Evolutionary conservation across 345 rosid genomes (phyloP), one percentile per base, ranked within the genome.

Genomic region (Salix viminalis): DNA sequence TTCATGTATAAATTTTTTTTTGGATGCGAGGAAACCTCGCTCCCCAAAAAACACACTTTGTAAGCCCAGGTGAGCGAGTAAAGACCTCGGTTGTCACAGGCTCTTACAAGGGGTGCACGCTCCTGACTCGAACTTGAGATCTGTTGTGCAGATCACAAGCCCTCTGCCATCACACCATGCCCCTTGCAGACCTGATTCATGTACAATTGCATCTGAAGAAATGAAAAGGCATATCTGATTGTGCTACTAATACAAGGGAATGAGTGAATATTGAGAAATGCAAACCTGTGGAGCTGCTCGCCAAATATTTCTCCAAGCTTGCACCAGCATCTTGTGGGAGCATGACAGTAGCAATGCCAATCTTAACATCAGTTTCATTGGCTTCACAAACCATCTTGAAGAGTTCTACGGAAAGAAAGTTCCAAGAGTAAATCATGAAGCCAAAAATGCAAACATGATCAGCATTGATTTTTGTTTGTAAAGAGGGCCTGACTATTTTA

Each of bases 301-400:
- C 71, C 70, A 93, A 77, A 67, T 54, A 65, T 0, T 65, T 52
- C 80, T 87, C 83, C 83, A 96, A 87, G 84, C 72, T 79, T 65
- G 65, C 83, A 65, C 99, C 99, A 69, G 96, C 98, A 91, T 96
- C 97, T 77, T 91, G 91, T 26, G 99, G 98, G 61, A 96, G 92
- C 97, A 96, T 93, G 76, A 96, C 89, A 78, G 94, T 92, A 39
- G 98, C 94, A 79, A 96, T 93, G 68, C 66, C 34, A 71, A 93
- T 92, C 28, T 72, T 76, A 68, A 92, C 86, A 84, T 91, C 89
- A 56, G 92, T 85, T 83, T 93, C 95, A 78, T 88, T 84, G 6
- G 70, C 77, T 75, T 90, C 96, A 60, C 99, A 96, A 60, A 96
- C 98, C 99, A 96, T 96, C 91, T 96, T 96, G 83, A 91, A 90